These are phyloP conservation scores for Porphyrellus cyaneotinctus DNA, from an alignment of 768 basidiomycete species.

Conservation along the genomic window DNA sequence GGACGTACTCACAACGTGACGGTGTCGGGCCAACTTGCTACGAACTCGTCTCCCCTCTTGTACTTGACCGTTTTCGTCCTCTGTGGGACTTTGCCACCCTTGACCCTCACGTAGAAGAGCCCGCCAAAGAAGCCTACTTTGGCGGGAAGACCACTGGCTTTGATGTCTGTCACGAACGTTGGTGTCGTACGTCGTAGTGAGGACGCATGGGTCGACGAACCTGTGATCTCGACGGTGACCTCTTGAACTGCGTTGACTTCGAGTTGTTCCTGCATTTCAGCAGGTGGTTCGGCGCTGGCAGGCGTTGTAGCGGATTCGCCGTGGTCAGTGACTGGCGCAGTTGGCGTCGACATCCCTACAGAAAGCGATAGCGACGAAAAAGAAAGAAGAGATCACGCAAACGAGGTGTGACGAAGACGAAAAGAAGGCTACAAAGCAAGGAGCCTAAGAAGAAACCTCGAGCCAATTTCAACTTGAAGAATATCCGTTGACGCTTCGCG, in stretches of 20 bases:
- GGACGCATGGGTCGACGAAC: neutral
- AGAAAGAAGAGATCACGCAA: too few species aligned
- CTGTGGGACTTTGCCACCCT: constrained; percentile 26
- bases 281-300: neutral
- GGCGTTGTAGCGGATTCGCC: neutral
- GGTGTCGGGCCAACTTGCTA: constrained; percentile 26
- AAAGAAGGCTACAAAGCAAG: neutral
- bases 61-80: constrained; percentile 28
- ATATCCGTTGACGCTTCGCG: too few species aligned
- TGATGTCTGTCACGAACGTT: constrained; percentile 23
- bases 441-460: neutral
- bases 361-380: neutral
- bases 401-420: neutral
- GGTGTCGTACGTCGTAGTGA: neutral
- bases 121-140: constrained; percentile 31
- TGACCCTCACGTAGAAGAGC: constrained; percentile 27
- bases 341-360: constrained; percentile 14
- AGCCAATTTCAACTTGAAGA: too few species aligned
- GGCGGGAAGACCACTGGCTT: constrained; percentile 32
- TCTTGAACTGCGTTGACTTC: constrained; percentile 10
- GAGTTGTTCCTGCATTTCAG: constrained; percentile 1
- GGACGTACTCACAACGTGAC: constrained; percentile 26
- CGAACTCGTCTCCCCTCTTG: constrained; percentile 25
- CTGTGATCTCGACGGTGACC: constrained; percentile 28
- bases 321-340: neutral